These are phyloP conservation scores for Lumnitzera littorea DNA, from an alignment of 345 rosid species.

Conservation along the genomic window DNA sequence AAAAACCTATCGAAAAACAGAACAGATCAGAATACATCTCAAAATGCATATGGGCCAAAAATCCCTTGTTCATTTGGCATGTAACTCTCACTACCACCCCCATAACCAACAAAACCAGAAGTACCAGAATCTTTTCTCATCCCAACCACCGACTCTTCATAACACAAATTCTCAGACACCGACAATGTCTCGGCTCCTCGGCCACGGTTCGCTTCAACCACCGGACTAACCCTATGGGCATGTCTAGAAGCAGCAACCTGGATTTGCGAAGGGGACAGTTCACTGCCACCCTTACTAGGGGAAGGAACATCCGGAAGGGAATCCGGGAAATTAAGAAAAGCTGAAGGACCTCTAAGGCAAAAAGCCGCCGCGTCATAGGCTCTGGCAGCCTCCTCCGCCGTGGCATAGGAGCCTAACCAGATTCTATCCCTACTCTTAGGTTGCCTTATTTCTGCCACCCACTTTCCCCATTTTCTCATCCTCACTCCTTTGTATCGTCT, in stretches of 20 bases:
- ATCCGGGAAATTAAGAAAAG: constrained; percentile 39
- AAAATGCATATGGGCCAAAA: too few relatives aligned
- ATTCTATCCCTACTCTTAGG: constrained; percentile 47
- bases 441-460: constrained; percentile 68
- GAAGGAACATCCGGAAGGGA: constrained; percentile 27
- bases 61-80: too few relatives aligned
- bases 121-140: too few relatives aligned
- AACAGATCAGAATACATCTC: too few relatives aligned
- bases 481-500: constrained; percentile 30
- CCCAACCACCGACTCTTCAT: too few relatives aligned
- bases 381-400: constrained; percentile 56
- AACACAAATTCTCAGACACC: too few relatives aligned
- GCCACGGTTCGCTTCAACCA: too few relatives aligned
- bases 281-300: neutral
- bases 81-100: too few relatives aligned
- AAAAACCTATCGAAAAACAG: too few relatives aligned
- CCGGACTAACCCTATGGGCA: constrained; percentile 10
- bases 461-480: constrained; percentile 74
- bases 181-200: too few relatives aligned
- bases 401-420: constrained; percentile 58
- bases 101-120: too few relatives aligned
- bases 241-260: constrained; percentile 35
- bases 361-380: constrained; percentile 61
- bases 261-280: constrained; percentile 29
- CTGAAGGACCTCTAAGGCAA: constrained; percentile 44